Evolutionary conservation across 2,329 filamentous ascomycete species (phyloP), one percentile per base, ranked within the genome.

Genomic region (Ascochyta viciae-villosae): DNA sequence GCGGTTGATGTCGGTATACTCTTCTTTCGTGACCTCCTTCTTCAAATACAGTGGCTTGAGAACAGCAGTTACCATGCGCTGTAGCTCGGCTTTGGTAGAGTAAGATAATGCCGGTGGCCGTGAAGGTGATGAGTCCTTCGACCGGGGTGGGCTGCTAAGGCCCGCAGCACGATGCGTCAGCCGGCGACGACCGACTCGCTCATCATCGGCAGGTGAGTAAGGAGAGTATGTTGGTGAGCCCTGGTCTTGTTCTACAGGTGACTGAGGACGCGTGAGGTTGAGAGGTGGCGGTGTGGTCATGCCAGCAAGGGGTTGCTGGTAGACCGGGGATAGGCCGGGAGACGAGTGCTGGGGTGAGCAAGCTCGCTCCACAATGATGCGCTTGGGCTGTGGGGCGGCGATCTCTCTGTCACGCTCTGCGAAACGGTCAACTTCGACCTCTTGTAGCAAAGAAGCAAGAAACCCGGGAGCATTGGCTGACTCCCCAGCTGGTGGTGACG

Each of bases 1-100:
- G 60, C 92, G 88, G 73, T 98, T 98, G 77, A 98, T 96, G 53
- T 87, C 87, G 3, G 91, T 94, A 74, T 96, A 99, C 75, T 97
- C 89, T 57, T 96, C 91, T 64, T 92, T 91, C 16, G 88, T 92
- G 59, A 98, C 84, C 60, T 89, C 85, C 65, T 89, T 88, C 38
- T 89, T 89, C 60, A 88, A 85, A 81, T 94, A 98, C 63, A 92
- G 85, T 29, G 93, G 92, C 65, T 91, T 90, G 39, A 99, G 81
- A 6, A 90, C 91, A 38, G 84, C 81, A 62, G 91, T 90, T 65
- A 98, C 95, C 77, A 98, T 92, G 65, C 88, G 88, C 72, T 92
- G 94, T 62, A 99, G 89, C 70, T 88, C 92, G 64, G 91, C 88
- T 75, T 99, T 99, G 61, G 91, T 89, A 61, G 91, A 88, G 23